Base-by-base conservation (phyloP, 352 stramenopile species). In the Pythium rishiriense region DNA sequence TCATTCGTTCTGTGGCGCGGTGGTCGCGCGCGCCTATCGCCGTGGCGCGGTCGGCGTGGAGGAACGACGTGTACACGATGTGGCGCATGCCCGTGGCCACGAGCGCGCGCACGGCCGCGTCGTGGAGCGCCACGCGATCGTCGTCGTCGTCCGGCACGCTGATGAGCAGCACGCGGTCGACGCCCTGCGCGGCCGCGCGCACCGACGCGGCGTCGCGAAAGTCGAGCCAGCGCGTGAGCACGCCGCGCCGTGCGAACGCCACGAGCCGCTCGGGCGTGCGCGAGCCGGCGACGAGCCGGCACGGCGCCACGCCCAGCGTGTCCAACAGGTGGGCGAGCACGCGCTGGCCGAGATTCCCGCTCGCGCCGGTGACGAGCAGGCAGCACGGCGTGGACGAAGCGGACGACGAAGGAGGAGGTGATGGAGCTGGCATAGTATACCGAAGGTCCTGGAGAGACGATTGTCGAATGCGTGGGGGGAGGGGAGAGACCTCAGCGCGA, bases 351-450 rank as follows among this genome's bases (percentile, higher is more conserved):
- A 73, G 62, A 6, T 62, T 49, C 0, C 67, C 66, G 12, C 61
- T 66, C 7, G 61, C 66, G 31, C 61, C 66, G 7, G 67, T 73
- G 25, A 73, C 53, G 26, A 73, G 67, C 12, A 73, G 62, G 12
- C 49, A 59, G 26, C 39, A 51, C 19, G 47, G 22, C 21, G 22
- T 26, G 14, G 25, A 35, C 17, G n/a, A n/a, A n/a, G 41, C 42
- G n/a, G 31, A 47, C 17, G 33, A 24, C 25, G 25, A 39, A 14
- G 35, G n/a, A 6, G 8, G 22, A 17, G 43, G 14, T 9, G 43
- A 19, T 4, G 47, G 47, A 4, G 47, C 25, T 21, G 47, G 47
- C 47, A 54, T 54, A 21, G 24, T 35, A 2, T 12, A 21, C 37
- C 1, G 37, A n/a, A n/a, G n/a, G n/a, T n/a, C n/a, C n/a, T n/a